A percentile compares a stretch with the other conserved stretches of the same genome.
These are phyloP conservation scores for Xylaria longipes DNA, from an alignment of 495 filamentous ascomycete species.

Conservation along the genomic window DNA sequence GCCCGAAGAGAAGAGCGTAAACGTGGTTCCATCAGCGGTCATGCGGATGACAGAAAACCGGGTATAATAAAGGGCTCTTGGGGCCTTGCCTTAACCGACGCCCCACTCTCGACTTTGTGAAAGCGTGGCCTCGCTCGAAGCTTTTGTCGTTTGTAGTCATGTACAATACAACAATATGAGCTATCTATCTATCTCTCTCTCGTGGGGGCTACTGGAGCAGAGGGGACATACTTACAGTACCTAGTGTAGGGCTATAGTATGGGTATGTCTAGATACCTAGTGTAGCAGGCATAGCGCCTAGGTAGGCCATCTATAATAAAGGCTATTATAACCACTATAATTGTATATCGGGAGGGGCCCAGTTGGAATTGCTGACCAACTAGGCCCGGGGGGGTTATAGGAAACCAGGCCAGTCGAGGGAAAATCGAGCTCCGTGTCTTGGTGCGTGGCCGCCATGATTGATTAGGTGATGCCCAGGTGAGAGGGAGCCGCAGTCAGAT, in stretches of 20 bases:
- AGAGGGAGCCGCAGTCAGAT: constrained; percentile 25
- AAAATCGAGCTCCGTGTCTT: constrained; percentile 5
- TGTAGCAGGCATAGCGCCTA: not conserved
- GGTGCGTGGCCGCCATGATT: constrained; percentile 1
- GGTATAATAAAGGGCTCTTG: constrained; percentile 25
- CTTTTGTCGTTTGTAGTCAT: not conserved
- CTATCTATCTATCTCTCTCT: not conserved
- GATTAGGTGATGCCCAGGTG: constrained; percentile 3
- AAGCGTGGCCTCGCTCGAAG: constrained; percentile 4
- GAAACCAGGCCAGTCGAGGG: not conserved
- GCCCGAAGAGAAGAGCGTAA: not conserved
- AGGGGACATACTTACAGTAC: no score
- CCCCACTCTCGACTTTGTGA: not conserved
- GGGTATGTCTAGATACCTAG: not conserved
- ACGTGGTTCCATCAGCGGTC: constrained; percentile 20
- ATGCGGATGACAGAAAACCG: constrained; percentile 23
- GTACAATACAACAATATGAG: not conserved
- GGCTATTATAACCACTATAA: constrained; percentile 19
- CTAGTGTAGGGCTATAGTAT: constrained; percentile 10
- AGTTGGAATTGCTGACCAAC: constrained; percentile 13
- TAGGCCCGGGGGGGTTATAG: constrained; percentile 1
- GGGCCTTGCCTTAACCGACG: not conserved
- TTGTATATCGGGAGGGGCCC: not conserved
- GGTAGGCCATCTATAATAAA: constrained; percentile 3
- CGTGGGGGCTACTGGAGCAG: constrained; percentile 11